Evolutionary conservation across 768 basidiomycete species (phyloP).

Genomic region (Albatrellus ellisii): DNA sequence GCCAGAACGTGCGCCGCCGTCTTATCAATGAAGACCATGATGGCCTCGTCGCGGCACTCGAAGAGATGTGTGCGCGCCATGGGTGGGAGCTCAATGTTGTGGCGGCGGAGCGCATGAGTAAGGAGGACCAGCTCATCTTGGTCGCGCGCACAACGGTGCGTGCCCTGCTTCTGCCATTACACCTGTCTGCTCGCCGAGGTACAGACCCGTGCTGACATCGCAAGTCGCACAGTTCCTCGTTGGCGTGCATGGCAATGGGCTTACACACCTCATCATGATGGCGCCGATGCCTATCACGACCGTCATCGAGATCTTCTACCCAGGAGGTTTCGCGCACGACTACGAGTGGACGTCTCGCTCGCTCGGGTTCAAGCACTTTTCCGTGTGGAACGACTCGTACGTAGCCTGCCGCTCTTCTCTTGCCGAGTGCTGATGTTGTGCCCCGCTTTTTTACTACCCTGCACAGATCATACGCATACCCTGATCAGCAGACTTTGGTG

Average conservation of each 20-base stretch:
- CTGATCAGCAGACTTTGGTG: slow-evolving; percentile 28
- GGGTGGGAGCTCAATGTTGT: slow-evolving; percentile 51
- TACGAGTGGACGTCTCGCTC: slow-evolving; percentile 75
- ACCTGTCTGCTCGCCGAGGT: not conserved
- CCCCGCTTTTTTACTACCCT: not conserved
- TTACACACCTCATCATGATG: slow-evolving; percentile 83
- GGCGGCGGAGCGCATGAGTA: slow-evolving; percentile 49
- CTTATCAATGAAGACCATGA: slow-evolving; percentile 44
- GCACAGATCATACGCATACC: slow-evolving; percentile 26
- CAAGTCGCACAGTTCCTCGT: slow-evolving; percentile 8
- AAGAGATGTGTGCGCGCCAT: slow-evolving; percentile 30
- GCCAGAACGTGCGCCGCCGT: slow-evolving; percentile 46
- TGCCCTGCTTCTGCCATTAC: slow-evolving; percentile 19
- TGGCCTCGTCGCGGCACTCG: slow-evolving; percentile 35
- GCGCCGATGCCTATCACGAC: slow-evolving; percentile 59
- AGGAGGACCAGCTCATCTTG: slow-evolving; percentile 62
- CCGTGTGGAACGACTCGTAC: slow-evolving; percentile 72
- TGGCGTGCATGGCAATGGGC: slow-evolving; percentile 45
- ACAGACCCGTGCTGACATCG: slow-evolving; percentile 1
- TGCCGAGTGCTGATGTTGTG: not conserved
- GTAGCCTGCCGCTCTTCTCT: slow-evolving; percentile 14
- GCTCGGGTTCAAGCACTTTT: slow-evolving; percentile 63
- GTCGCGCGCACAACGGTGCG: slow-evolving; percentile 56
- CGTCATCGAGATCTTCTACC: slow-evolving; percentile 80
- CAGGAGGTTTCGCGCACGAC: slow-evolving; percentile 71